Base-by-base conservation (phyloP, 495 filamentous ascomycete species). In the Pyrenula aspistea region DNA sequence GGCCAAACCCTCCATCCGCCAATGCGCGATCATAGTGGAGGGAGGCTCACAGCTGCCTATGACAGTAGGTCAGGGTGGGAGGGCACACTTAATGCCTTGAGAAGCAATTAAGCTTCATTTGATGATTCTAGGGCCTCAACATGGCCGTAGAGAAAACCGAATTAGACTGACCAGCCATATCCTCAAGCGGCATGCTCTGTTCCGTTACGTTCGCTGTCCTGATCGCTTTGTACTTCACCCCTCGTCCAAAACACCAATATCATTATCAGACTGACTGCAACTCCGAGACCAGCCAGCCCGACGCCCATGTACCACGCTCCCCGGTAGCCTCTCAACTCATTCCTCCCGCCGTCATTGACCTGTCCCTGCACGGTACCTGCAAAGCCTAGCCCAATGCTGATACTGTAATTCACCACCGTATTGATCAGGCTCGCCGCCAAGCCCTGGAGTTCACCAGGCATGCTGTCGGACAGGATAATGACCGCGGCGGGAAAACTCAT, bases 371-470 rank as follows among this genome's bases (percentile, higher is more conserved):
- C 73, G 0, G 81, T 86, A 0, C 82, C 83, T 0, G 83, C 84
- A 53, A 88, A 70, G 0, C 85, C 85, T 8, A 89, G 63, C 0
- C 83, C 83, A n/a, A 87, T 61, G 0, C 77, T 79, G 55, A 88
- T 84, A 50, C 71, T 76, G 58, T 87, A 88, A 57, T 87, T 86
- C 52, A 86, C 78, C 3, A 82, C 69, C 0, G 83, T 86, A 49
- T 71, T 82, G 12, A 87, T 78, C 22, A 90, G 65, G n/a, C 72
- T 78, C 0, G 80, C 81, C 2, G 79, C 82, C 0, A 75, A 56
- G 10, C 75, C 75, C 60, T 78, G 75, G 49, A 77, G 65, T 25
- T 72, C 55, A 3, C 61, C 53, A 0, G 63, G 51, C 52, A 76
- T 67, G 0, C 65, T 59, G 54, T 71, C 65, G n/a, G 63, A 64